phyloP scores from a whole-genome alignment of 179 eudicot genomes.

The Silene noctiflora region DNA sequence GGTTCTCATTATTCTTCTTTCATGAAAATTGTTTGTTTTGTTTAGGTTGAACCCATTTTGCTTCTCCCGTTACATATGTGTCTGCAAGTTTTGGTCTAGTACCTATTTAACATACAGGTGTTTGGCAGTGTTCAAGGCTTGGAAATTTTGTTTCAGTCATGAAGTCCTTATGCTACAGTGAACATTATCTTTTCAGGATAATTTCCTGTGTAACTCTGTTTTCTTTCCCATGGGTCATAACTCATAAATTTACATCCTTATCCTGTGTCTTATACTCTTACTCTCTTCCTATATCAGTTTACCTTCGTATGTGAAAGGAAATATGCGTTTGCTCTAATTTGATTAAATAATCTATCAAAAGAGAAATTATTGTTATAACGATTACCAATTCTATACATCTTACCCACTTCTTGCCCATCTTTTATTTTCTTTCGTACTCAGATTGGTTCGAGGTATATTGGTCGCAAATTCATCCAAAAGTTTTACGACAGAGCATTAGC shows the following conservation, averaged over 20 bases:
- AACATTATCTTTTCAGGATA: neutral
- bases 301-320: neutral
- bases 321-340: neutral
- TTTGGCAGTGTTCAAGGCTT: neutral
- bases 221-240: neutral
- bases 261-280: neutral
- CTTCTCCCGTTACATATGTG: constrained; percentile 1
- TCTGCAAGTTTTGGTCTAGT: neutral
- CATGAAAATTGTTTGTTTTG: constrained; percentile 2
- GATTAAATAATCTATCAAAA: neutral
- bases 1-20: neutral
- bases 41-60: neutral
- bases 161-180: neutral
- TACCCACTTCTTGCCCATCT: neutral
- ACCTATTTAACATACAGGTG: neutral
- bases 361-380: neutral
- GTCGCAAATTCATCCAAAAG: constrained; percentile 70
- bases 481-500: constrained; percentile 87
- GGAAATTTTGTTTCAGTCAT: neutral
- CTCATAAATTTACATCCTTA: neutral
- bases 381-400: neutral
- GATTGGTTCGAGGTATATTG: constrained; percentile 89
- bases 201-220: neutral
- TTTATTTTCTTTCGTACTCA: constrained; percentile 29
- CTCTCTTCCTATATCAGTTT: neutral